Conservation (phyloP, 2,329 filamentous ascomycete species). For the Colletotrichum higginsianum region DNA sequence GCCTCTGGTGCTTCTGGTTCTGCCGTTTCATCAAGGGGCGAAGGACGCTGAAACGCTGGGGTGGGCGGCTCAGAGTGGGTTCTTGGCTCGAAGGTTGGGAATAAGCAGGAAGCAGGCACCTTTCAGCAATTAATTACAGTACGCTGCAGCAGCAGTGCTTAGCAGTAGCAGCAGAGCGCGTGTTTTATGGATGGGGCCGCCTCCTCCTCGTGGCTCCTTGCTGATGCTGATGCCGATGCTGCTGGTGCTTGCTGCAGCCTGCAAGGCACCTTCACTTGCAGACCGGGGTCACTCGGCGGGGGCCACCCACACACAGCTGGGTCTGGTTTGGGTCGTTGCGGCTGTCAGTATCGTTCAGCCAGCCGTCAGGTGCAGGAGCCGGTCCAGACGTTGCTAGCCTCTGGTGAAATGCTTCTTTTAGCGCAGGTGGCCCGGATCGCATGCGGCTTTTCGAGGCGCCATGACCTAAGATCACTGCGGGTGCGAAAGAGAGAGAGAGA, state of each 20-base stretch:
- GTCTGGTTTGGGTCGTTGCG: background rate
- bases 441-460: background rate
- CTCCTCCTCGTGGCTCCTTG: conserved; percentile 11
- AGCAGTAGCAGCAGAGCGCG: conserved; percentile 1
- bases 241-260: background rate
- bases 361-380: background rate
- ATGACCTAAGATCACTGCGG: conserved; percentile 24
- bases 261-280: background rate
- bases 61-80: conserved; percentile 32
- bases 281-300: background rate
- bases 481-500: background rate
- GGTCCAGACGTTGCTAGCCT: conserved; percentile 4
- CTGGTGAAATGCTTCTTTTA: background rate
- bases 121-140: conserved; percentile 8
- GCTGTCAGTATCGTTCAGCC: background rate
- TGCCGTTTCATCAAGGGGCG: conserved; percentile 43
- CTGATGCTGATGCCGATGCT: background rate
- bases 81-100: conserved; percentile 10
- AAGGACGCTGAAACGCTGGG: conserved; percentile 41
- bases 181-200: conserved; percentile 8
- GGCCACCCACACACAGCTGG: background rate
- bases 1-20: conserved; percentile 26
- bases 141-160: too few species aligned
- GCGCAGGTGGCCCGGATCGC: conserved; percentile 5
- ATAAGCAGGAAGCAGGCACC: conserved; percentile 23